Conservation (phyloP, 2,329 filamentous ascomycete genomes). For the Canariomyces notabilis region DNA sequence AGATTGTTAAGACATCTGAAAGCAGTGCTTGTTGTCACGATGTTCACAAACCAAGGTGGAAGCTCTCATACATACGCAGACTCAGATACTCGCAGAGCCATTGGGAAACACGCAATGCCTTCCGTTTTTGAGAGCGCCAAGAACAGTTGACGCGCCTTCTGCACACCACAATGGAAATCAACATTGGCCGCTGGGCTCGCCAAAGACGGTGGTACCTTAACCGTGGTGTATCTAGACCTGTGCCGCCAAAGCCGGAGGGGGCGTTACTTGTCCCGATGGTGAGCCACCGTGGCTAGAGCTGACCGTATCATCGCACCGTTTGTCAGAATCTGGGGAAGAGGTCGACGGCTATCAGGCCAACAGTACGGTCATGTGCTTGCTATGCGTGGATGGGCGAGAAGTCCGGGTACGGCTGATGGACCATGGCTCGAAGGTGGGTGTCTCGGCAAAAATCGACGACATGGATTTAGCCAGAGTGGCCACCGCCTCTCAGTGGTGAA, state of each 20-base stretch:
- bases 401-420: slow-evolving; percentile 13
- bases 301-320: slow-evolving; percentile 1
- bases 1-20: too few species aligned
- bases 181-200: neutral
- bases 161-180: neutral
- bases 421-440: slow-evolving; percentile 17
- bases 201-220: too few species aligned
- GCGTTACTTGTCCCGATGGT: too few species aligned
- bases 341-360: slow-evolving; percentile 7
- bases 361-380: slow-evolving; percentile 20
- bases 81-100: neutral
- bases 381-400: slow-evolving; percentile 14
- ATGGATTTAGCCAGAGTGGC: slow-evolving; percentile 29
- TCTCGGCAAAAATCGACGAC: slow-evolving; percentile 26
- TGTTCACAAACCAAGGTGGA: too few species aligned
- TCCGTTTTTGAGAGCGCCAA: slow-evolving; percentile 3
- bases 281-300: too few species aligned
- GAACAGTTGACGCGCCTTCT: neutral
- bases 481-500: slow-evolving; percentile 20
- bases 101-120: slow-evolving; percentile 4
- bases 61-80: too few species aligned
- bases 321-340: neutral
- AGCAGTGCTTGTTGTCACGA: too few species aligned
- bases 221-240: too few species aligned
- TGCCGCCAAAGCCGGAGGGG: too few species aligned